These are phyloP conservation scores for Conticribra weissflogii DNA, from an alignment of 108 stramenopile species.

Conservation along the genomic window DNA sequence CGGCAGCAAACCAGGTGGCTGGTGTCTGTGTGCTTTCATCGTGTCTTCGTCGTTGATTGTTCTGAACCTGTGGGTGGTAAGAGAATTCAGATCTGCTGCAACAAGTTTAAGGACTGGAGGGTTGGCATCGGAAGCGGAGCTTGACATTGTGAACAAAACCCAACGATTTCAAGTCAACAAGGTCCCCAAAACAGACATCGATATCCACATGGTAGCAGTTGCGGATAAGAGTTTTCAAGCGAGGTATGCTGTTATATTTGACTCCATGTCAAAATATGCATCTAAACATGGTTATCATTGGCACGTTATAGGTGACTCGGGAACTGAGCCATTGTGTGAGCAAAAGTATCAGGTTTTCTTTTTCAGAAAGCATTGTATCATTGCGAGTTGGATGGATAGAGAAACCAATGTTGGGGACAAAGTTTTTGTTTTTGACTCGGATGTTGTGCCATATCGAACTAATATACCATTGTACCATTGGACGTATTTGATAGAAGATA, in stretches of 20 bases:
- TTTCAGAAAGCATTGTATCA: neutral
- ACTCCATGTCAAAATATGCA: neutral
- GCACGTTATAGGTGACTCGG: neutral
- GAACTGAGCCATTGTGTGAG: neutral
- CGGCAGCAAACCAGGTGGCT: too few relatives aligned
- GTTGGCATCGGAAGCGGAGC: too few relatives aligned
- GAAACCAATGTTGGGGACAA: neutral
- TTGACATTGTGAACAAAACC: too few relatives aligned
- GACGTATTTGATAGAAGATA: neutral
- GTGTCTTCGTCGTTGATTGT: too few relatives aligned
- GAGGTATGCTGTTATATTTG: neutral
- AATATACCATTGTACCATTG: neutral
- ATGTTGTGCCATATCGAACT: neutral
- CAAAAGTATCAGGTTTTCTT: neutral
- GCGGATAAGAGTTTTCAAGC: neutral
- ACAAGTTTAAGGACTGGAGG: too few relatives aligned
- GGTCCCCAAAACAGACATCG: too few relatives aligned
- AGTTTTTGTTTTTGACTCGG: neutral
- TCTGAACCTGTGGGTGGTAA: too few relatives aligned
- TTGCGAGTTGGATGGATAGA: neutral
- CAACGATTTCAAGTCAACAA: too few relatives aligned
- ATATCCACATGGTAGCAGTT: neutral
- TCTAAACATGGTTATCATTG: neutral
- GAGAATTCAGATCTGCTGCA: too few relatives aligned
- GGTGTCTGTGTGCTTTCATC: too few relatives aligned